A percentile compares a stretch with the other conserved stretches of the same genome.
phyloP scores from a whole-genome alignment of 164 flowering plant species.

The Malania oleifera region DNA sequence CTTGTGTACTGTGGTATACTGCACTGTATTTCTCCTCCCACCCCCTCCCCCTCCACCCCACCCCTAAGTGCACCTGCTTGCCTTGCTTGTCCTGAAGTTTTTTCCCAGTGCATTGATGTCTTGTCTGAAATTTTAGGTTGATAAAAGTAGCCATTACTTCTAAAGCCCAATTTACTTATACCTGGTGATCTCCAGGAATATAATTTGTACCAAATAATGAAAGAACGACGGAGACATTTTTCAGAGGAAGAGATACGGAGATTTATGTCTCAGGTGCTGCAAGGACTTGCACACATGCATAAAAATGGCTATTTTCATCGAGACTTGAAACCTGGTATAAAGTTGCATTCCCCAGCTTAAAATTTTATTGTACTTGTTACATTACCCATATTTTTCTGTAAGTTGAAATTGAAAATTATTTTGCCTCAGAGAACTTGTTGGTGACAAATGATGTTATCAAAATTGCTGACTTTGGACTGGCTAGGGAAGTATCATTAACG shows the following conservation, averaged over 20 bases:
- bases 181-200: slow-evolving; percentile 38
- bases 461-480: slow-evolving; percentile 94
- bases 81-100: too few species aligned
- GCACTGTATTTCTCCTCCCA: too few species aligned
- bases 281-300: slow-evolving; percentile 78
- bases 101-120: too few species aligned
- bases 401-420: background rate
- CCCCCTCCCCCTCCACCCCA: too few species aligned
- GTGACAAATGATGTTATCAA: slow-evolving; percentile 70
- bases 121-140: too few species aligned
- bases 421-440: slow-evolving; percentile 61
- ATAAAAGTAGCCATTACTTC: background rate
- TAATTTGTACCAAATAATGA: slow-evolving; percentile 75
- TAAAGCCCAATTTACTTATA: background rate
- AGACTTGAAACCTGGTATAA: slow-evolving; percentile 80
- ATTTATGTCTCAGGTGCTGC: slow-evolving; percentile 66
- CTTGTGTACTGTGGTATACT: too few species aligned
- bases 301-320: slow-evolving; percentile 75
- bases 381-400: background rate
- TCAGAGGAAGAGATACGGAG: slow-evolving; percentile 65
- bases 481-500: slow-evolving; percentile 70
- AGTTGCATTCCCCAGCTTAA: background rate
- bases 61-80: too few species aligned
- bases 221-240: slow-evolving; percentile 45
- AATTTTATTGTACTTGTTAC: background rate